Evolutionary conservation across 2,329 filamentous ascomycete species (phyloP).

Genomic region (Eutypella sp.): DNA sequence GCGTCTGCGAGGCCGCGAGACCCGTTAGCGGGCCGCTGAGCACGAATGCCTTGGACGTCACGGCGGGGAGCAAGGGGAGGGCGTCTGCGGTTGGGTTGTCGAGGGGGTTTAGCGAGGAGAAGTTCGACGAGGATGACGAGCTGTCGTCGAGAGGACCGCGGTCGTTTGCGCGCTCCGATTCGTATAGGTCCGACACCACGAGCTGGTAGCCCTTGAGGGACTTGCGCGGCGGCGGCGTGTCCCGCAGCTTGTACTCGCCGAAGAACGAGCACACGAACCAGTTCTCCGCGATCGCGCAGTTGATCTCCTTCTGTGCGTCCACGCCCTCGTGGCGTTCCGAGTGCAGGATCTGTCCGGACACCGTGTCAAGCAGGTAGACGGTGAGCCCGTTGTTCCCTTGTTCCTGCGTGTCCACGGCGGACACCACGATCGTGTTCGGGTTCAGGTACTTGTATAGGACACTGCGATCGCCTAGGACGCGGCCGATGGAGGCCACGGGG

Average conservation of each 20-base stretch:
- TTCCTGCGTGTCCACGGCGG: constrained; percentile 51
- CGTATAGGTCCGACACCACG: constrained; percentile 82
- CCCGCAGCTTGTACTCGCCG: constrained; percentile 52
- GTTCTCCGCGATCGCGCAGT: constrained; percentile 83
- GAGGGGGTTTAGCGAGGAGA: constrained; percentile 69
- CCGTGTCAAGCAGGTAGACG: constrained; percentile 77
- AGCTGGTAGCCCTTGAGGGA: constrained; percentile 79
- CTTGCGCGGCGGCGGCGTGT: constrained; percentile 42
- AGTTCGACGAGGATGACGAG: constrained; percentile 58
- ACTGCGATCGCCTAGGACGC: constrained; percentile 84
- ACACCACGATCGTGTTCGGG: constrained; percentile 75
- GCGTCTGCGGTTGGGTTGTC: constrained; percentile 40
- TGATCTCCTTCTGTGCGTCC: constrained; percentile 67
- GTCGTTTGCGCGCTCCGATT: constrained; percentile 77
- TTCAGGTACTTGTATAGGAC: constrained; percentile 98
- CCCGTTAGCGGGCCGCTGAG: constrained; percentile 73
- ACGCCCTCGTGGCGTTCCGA: constrained; percentile 67
- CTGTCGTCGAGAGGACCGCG: constrained; percentile 67
- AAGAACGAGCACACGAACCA: constrained; percentile 89
- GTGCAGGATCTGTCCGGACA: constrained; percentile 76
- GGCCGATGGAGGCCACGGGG: constrained; percentile 89
- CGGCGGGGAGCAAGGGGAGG: constrained; percentile 60
- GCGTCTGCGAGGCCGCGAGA: constrained; percentile 80
- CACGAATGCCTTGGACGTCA: constrained; percentile 75
- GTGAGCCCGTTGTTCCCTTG: constrained; percentile 47